Conservation (phyloP, 176 grass and related monocot genomes). For the Melocanna baccifera region DNA sequence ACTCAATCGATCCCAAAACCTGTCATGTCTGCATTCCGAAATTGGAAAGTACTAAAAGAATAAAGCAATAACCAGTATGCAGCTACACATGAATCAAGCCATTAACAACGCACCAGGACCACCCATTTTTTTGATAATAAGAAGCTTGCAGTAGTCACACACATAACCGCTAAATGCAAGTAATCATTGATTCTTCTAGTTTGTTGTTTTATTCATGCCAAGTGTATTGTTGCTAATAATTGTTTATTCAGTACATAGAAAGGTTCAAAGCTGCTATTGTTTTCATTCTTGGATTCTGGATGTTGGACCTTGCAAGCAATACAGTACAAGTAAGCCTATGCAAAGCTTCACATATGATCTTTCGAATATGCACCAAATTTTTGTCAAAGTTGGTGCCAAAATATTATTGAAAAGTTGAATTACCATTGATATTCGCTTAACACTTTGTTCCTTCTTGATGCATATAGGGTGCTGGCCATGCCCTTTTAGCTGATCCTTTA, state of each 20-base stretch:
- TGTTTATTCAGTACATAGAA: slow-evolving; percentile 62
- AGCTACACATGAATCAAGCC: not conserved
- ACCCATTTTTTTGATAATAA: not conserved
- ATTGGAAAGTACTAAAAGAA: slow-evolving; percentile 40
- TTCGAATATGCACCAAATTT: not conserved
- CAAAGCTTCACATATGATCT: slow-evolving; percentile 2
- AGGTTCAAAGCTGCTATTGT: slow-evolving; percentile 76
- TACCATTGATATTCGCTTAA: not conserved
- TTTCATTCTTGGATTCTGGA: slow-evolving; percentile 96
- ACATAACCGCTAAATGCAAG: too few relatives aligned
- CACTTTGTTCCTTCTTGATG: not conserved
- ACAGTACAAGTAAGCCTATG: slow-evolving; percentile 85
- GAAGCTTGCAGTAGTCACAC: slow-evolving; percentile 6
- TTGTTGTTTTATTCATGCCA: not conserved
- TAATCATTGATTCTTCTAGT: slow-evolving; percentile 9
- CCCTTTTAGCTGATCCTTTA: slow-evolving; percentile 93
- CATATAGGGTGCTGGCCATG: slow-evolving; percentile 78
- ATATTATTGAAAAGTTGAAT: not conserved
- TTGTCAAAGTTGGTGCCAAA: not conserved
- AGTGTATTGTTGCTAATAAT: not conserved
- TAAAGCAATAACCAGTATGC: slow-evolving; percentile 16
- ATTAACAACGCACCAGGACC: slow-evolving; percentile 12
- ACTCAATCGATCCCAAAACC: not conserved
- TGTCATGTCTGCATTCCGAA: slow-evolving; percentile 5
- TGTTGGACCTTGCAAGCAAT: slow-evolving; percentile 98